Percentiles rank a stretch among this genome's conserved stretches.
phyloP scores from a whole-genome alignment of 805 yeast genomes.

The Saccharomycopsis sp. region DNA sequence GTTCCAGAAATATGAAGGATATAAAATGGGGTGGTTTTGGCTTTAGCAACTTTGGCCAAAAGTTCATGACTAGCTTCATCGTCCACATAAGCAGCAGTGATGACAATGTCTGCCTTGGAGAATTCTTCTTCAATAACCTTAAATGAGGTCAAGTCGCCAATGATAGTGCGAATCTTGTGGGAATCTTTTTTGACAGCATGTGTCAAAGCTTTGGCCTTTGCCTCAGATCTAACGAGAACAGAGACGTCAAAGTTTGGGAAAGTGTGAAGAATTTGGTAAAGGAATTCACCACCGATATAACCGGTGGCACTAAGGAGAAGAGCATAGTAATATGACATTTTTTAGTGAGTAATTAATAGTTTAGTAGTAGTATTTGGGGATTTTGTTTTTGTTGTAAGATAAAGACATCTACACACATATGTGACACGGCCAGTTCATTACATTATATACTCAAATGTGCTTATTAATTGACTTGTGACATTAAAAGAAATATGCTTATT shows the following conservation, averaged over 20 bases:
- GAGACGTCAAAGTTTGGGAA: conserved; percentile 18
- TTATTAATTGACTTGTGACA: too few relatives aligned
- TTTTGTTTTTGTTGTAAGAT: too few relatives aligned
- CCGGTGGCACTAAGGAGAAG: conserved; percentile 33
- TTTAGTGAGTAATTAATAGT: too few relatives aligned
- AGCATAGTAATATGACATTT: too few relatives aligned
- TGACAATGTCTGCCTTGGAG: conserved; percentile 22
- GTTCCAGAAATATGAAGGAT: conserved; percentile 31
- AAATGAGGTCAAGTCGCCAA: conserved; percentile 22
- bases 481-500: too few relatives aligned
- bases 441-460: too few relatives aligned
- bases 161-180: conserved; percentile 20
- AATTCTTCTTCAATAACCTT: conserved; percentile 20
- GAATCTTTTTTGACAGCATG: conserved; percentile 16
- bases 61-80: conserved; percentile 22
- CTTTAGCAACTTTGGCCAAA: conserved; percentile 20
- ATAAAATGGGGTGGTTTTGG: conserved; percentile 21
- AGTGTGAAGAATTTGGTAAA: conserved; percentile 21
- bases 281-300: conserved; percentile 26
- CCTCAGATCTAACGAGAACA: conserved; percentile 22
- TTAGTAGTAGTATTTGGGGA: too few relatives aligned
- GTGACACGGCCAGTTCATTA: too few relatives aligned
- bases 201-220: conserved; percentile 19
- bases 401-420: too few relatives aligned
- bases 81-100: conserved; percentile 27